These are phyloP conservation scores for Clarkia xantiana DNA, from an alignment of 345 rosid species.

Conservation along the genomic window DNA sequence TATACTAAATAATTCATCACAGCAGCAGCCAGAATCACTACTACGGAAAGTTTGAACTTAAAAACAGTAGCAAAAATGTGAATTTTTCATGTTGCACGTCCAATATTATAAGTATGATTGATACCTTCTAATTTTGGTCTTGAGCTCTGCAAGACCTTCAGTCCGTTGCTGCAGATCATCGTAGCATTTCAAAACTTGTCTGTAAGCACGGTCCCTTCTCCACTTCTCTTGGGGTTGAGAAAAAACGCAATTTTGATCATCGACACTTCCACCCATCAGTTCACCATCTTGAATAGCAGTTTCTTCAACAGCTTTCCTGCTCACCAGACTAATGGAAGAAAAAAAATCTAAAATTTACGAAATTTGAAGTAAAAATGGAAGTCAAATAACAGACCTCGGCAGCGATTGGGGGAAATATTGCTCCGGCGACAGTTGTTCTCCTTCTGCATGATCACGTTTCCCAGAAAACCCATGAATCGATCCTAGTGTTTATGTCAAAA, in stretches of 20 bases:
- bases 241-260: conserved; percentile 4
- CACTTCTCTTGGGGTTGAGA: conserved; percentile 12
- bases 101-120: neutral
- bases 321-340: neutral
- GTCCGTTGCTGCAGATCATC: conserved; percentile 13
- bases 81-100: too few relatives aligned
- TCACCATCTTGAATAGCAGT: conserved; percentile 9
- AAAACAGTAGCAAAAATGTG: too few relatives aligned
- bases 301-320: conserved; percentile 10
- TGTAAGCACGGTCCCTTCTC: conserved; percentile 22
- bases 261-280: conserved; percentile 11
- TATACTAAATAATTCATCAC: too few relatives aligned
- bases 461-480: too few relatives aligned
- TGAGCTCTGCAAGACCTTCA: conserved; percentile 23
- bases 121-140: conserved; percentile 38
- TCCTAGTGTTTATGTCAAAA: too few relatives aligned
- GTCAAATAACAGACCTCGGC: conserved; percentile 2
- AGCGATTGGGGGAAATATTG: neutral
- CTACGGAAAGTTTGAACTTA: too few relatives aligned
- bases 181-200: conserved; percentile 31
- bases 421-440: conserved; percentile 1
- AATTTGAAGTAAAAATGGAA: too few relatives aligned
- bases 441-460: conserved; percentile 5
- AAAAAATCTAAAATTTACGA: neutral
- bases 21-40: too few relatives aligned